Evolutionary conservation across 2,329 filamentous ascomycete genomes (phyloP).

Genomic region (Hypomyces perniciosus): DNA sequence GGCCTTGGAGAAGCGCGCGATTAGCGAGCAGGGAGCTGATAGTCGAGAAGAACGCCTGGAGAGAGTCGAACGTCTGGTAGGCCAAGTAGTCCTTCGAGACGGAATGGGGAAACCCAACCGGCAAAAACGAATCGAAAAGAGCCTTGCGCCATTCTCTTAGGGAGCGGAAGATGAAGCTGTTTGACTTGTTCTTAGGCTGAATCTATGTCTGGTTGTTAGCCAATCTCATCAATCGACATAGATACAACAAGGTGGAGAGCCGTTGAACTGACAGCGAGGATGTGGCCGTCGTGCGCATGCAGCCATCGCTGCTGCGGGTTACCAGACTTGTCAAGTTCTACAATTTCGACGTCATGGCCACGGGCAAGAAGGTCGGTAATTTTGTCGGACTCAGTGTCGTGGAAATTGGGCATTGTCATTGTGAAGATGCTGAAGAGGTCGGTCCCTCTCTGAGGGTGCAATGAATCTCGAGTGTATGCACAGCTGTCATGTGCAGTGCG

Average conservation of each 20-base stretch:
- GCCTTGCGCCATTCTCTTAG: constrained; percentile 33
- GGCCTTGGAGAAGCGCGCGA: constrained; percentile 68
- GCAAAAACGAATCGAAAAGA: constrained; percentile 68
- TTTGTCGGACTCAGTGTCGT: background rate
- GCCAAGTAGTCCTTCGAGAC: constrained; percentile 79
- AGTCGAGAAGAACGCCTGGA: constrained; percentile 79
- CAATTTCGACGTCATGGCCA: constrained; percentile 24
- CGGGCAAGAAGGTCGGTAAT: constrained; percentile 21
- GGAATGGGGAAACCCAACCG: constrained; percentile 80
- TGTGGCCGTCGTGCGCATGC: constrained; percentile 22
- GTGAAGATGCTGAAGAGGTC: background rate
- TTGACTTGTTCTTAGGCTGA: constrained; percentile 17
- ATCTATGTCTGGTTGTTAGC: constrained; percentile 17
- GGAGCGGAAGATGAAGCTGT: constrained; percentile 22
- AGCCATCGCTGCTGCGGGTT: constrained; percentile 30
- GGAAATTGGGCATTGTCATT: background rate
- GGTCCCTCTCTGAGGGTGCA: no score
- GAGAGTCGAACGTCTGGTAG: constrained; percentile 65
- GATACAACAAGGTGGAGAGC: background rate
- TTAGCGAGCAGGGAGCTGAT: constrained; percentile 76
- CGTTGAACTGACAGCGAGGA: constrained; percentile 21
- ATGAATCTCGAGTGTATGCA: no score
- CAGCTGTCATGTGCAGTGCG: no score
- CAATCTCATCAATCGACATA: background rate
- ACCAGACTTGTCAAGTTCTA: constrained; percentile 34